Conservation (phyloP, 441 rosid species). For the Eruca vesicaria region DNA sequence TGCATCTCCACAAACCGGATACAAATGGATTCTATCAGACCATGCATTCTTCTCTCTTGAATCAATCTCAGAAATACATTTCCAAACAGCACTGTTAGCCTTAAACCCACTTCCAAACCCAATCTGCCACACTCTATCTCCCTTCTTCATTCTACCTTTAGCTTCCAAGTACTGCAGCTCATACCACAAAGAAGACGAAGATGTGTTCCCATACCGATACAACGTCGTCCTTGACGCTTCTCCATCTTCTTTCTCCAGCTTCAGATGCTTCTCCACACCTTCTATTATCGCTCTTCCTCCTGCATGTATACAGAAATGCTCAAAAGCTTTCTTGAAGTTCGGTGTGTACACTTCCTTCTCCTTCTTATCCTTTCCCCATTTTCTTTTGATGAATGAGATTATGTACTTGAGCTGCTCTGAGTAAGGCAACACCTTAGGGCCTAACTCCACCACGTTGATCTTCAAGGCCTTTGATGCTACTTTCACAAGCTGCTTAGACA, state of each 20-base stretch:
- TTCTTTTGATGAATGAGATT: slow-evolving; percentile 35
- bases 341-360: slow-evolving; percentile 42
- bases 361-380: slow-evolving; percentile 12
- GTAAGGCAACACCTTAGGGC: slow-evolving; percentile 52
- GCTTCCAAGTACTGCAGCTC: slow-evolving; percentile 65
- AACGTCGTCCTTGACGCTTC: slow-evolving; percentile 69
- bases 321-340: slow-evolving; percentile 61
- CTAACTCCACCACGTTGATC: slow-evolving; percentile 51
- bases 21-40: slow-evolving; percentile 57
- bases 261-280: slow-evolving; percentile 52
- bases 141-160: slow-evolving; percentile 57
- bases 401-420: slow-evolving; percentile 52
- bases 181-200: slow-evolving; percentile 67
- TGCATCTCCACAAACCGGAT: slow-evolving; percentile 42
- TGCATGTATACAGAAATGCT: slow-evolving; percentile 71
- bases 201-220: slow-evolving; percentile 60
- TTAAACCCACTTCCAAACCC: slow-evolving; percentile 75
- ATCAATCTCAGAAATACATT: slow-evolving; percentile 45
- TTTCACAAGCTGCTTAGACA: slow-evolving; percentile 50
- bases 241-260: slow-evolving; percentile 51
- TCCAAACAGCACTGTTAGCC: slow-evolving; percentile 66
- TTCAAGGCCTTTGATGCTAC: slow-evolving; percentile 55
- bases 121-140: slow-evolving; percentile 56
- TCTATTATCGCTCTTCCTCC: slow-evolving; percentile 63
- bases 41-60: slow-evolving; percentile 47